phyloP scores from a whole-genome alignment of 768 basidiomycete species.

The Vishniacozyma victoriae region DNA sequence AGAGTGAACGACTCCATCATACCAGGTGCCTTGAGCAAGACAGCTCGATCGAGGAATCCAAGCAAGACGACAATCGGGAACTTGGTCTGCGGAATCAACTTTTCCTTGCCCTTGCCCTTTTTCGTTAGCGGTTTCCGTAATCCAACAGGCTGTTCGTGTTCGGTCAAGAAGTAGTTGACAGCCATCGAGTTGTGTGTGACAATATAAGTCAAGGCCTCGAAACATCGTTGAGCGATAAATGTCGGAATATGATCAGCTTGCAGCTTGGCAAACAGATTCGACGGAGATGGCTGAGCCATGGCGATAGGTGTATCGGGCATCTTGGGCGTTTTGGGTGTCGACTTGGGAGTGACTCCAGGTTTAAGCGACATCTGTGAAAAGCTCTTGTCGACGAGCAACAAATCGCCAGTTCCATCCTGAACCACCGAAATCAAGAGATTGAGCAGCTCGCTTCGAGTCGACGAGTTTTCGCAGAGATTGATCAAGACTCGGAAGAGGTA shows the following conservation, averaged over 20 bases:
- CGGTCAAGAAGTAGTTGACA: constrained; percentile 88
- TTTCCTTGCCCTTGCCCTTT: constrained; percentile 72
- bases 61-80: constrained; percentile 88
- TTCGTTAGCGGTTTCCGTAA: constrained; percentile 50
- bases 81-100: constrained; percentile 62
- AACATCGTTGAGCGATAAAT: constrained; percentile 84
- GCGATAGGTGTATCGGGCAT: constrained; percentile 44
- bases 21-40: constrained; percentile 74
- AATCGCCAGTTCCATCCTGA: constrained; percentile 90
- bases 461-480: constrained; percentile 91
- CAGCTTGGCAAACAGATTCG: constrained; percentile 52
- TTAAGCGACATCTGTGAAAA: constrained; percentile 86
- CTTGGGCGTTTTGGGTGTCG: constrained; percentile 61
- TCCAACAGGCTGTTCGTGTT: constrained; percentile 82
- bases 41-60: constrained; percentile 77
- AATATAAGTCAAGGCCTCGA: constrained; percentile 83
- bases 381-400: constrained; percentile 84
- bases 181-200: constrained; percentile 77
- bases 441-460: constrained; percentile 85
- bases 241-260: constrained; percentile 74
- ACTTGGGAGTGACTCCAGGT: constrained; percentile 51
- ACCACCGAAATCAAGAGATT: constrained; percentile 88
- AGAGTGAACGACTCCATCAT: constrained; percentile 90
- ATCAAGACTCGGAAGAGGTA: constrained; percentile 78
- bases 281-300: constrained; percentile 48